phyloP scores from a whole-genome alignment of 1,284 basidiomycete genomes.

The Marasmius fiardii region DNA sequence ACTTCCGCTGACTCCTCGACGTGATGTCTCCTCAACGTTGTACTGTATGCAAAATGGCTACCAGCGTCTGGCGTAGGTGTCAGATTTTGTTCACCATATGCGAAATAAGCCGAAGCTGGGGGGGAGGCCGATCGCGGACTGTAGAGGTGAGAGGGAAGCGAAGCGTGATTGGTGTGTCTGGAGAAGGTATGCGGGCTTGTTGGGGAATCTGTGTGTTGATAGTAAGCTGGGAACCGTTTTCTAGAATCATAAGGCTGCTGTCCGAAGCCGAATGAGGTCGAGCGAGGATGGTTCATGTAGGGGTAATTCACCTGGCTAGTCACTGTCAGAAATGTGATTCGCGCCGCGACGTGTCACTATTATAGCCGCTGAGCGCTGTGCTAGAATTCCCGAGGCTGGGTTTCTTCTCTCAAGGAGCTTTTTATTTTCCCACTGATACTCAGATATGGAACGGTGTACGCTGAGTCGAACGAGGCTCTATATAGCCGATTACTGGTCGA shows the following conservation, averaged over 20 bases:
- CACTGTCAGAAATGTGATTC: too few relatives aligned
- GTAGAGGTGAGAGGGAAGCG: background rate
- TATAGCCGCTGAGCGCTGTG: too few relatives aligned
- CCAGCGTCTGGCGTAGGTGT: slow-evolving; percentile 59
- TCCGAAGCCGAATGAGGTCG: background rate
- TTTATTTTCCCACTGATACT: too few relatives aligned
- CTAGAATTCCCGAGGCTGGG: too few relatives aligned
- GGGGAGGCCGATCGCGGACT: background rate
- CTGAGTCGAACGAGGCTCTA: too few relatives aligned
- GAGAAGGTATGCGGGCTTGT: background rate
- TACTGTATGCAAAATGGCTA: slow-evolving; percentile 80
- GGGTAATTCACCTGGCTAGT: background rate
- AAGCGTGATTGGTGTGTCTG: background rate
- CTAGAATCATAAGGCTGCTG: background rate
- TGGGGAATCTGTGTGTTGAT: background rate
- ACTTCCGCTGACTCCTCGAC: slow-evolving; percentile 42
- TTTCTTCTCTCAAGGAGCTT: too few relatives aligned
- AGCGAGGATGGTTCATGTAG: background rate
- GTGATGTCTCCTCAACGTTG: slow-evolving; percentile 70
- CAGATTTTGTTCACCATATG: slow-evolving; percentile 44
- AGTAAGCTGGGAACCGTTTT: background rate
- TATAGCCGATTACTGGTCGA: too few relatives aligned
- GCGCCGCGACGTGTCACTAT: too few relatives aligned
- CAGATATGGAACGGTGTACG: too few relatives aligned
- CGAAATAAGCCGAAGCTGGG: slow-evolving; percentile 70